Conservation (phyloP, 108 stramenopile genomes). For the Epithemia pelagica region DNA sequence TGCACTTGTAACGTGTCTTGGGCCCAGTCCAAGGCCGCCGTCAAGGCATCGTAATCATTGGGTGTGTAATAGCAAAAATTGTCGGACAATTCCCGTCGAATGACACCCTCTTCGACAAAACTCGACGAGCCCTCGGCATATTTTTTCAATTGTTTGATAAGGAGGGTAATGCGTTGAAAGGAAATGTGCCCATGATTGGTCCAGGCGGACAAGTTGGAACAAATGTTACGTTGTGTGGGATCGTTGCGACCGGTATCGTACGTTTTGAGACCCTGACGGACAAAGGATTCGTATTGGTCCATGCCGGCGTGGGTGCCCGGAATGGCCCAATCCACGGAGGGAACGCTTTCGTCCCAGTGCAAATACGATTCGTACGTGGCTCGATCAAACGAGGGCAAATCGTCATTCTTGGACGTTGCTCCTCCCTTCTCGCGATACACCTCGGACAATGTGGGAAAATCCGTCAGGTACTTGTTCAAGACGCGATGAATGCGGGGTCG, state of each 20-base stretch:
- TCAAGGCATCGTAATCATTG: slow-evolving; percentile 81
- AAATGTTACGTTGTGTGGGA: slow-evolving; percentile 68
- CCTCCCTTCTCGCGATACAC: neutral
- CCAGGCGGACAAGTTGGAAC: slow-evolving; percentile 86
- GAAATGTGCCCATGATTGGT: slow-evolving; percentile 85
- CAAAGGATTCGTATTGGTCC: slow-evolving; percentile 72
- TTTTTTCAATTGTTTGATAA: slow-evolving; percentile 58
- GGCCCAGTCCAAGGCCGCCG: slow-evolving; percentile 90
- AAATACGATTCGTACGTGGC: slow-evolving; percentile 35
- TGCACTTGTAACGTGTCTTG: slow-evolving; percentile 83
- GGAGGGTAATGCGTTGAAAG: slow-evolving; percentile 75
- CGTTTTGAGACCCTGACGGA: slow-evolving; percentile 41
- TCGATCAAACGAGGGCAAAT: slow-evolving; percentile 28
- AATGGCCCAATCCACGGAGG: slow-evolving; percentile 36
- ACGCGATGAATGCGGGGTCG: slow-evolving; percentile 89
- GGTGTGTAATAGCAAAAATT: slow-evolving; percentile 94
- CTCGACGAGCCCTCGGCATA: slow-evolving; percentile 70
- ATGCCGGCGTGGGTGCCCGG: slow-evolving; percentile 74
- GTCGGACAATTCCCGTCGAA: slow-evolving; percentile 93
- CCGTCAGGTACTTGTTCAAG: slow-evolving; percentile 54
- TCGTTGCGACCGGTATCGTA: slow-evolving; percentile 89
- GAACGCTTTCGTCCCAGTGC: slow-evolving; percentile 57
- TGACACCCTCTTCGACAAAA: slow-evolving; percentile 93
- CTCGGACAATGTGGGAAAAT: slow-evolving; percentile 50
- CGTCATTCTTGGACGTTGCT: neutral